These are phyloP conservation scores for Blastomyces gilchristii DNA, from an alignment of 2,329 filamentous ascomycete species.

Conservation along the genomic window DNA sequence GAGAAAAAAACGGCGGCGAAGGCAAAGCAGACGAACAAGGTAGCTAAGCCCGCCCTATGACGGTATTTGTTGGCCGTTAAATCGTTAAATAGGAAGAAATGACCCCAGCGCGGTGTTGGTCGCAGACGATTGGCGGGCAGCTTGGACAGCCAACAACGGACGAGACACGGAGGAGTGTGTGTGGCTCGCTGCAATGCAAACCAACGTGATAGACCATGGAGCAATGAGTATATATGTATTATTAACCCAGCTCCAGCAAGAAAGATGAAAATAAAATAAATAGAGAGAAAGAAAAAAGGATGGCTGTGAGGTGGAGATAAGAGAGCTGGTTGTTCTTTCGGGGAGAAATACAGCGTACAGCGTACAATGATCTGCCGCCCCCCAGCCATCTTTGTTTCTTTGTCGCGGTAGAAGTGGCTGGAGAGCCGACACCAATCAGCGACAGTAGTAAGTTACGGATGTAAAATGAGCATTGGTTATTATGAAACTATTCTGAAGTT, in stretches of 20 bases:
- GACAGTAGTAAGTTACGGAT: not conserved
- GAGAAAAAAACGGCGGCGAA: too few species aligned
- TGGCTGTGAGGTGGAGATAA: not conserved
- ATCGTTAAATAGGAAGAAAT: not conserved
- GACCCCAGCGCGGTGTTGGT: not conserved
- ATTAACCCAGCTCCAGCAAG: too few species aligned
- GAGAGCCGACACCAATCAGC: not conserved
- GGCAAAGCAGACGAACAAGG: not conserved
- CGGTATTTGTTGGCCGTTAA: not conserved
- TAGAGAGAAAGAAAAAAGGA: not conserved
- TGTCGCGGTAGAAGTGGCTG: not conserved
- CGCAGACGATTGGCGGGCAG: not conserved
- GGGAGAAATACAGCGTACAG: not conserved
- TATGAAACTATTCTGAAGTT: not conserved
- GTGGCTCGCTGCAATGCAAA: too few species aligned
- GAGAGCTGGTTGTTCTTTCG: not conserved
- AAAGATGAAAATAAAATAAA: not conserved
- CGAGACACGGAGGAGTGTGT: too few species aligned
- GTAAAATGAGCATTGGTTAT: not conserved
- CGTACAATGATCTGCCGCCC: not conserved
- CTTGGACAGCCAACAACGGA: not conserved
- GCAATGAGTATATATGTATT: too few species aligned
- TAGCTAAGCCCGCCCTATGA: not conserved
- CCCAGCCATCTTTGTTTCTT: conserved; percentile 1
- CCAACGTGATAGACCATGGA: not conserved